Evolutionary conservation across 441 rosid species (phyloP).

Genomic region (Biscutella laevigata): DNA sequence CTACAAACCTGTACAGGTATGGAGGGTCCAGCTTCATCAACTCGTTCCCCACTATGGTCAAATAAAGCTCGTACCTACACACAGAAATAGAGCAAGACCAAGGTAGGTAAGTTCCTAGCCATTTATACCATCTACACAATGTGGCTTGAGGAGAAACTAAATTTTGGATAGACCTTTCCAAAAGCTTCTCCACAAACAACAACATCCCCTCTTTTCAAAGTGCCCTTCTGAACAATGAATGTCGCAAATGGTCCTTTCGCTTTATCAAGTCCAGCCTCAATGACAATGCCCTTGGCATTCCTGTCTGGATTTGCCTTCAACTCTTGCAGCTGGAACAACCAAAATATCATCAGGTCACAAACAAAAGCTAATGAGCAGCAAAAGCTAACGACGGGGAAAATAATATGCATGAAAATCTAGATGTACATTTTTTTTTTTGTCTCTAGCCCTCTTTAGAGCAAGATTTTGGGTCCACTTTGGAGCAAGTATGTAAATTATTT

Average conservation of each 20-base stretch:
- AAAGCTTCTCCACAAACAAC: slow-evolving; percentile 92
- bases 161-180: slow-evolving; percentile 64
- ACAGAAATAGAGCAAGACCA: slow-evolving; percentile 19
- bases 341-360: slow-evolving; percentile 23
- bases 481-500: neutral
- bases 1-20: slow-evolving; percentile 80
- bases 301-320: slow-evolving; percentile 94
- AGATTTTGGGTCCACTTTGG: slow-evolving; percentile 1
- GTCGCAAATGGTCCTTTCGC: slow-evolving; percentile 88
- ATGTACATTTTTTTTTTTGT: neutral
- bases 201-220: slow-evolving; percentile 77
- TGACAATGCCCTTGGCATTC: slow-evolving; percentile 91
- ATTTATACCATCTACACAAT: slow-evolving; percentile 8
- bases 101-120: slow-evolving; percentile 14
- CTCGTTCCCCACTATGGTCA: slow-evolving; percentile 71
- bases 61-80: slow-evolving; percentile 89
- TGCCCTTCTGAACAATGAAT: slow-evolving; percentile 92
- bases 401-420: neutral
- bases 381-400: neutral
- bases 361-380: slow-evolving; percentile 12
- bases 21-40: slow-evolving; percentile 93
- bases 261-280: slow-evolving; percentile 92
- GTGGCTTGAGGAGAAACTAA: slow-evolving; percentile 5
- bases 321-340: slow-evolving; percentile 75
- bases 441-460: neutral